Base-by-base conservation (phyloP, 768 basidiomycete species). In the Pisolithus microcarpus region DNA sequence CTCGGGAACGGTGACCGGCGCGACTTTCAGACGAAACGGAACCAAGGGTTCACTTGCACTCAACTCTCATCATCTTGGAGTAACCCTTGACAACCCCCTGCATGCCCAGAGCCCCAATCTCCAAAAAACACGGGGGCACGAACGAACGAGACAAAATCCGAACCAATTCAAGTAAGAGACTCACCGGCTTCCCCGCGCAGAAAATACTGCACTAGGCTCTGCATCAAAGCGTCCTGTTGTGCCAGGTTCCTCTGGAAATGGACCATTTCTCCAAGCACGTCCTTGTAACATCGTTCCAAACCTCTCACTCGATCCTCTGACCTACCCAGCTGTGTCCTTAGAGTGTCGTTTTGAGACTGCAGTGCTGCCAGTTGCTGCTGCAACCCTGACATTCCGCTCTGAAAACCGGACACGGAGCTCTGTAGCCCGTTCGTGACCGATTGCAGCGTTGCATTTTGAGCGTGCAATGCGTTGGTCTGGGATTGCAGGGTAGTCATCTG, bases 201-300 rank as follows among this genome's bases (percentile, higher is more conserved):
- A 66, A 89, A 86, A 70, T 88, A 89, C 52, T 84, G 81, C 58
- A 93, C 84, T 53, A 92, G 63, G 58, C 79, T 81, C 68, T 90
- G 85, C 80, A 90, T 84, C 49, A 91, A 65, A 38, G 80, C 81
- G 58, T 94, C 91, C 72, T 91, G 89, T 67, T 90, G 84, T 30
- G 85, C 86, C 80, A 84, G 80, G 57, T 79, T 81, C 53, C 79
- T 70, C 67, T 86, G 85, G 63, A 85, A 84, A 57, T 76, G 74
- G 60, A 84, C 82, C 75, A 87, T 80, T 66, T 87, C 85, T 56
- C 74, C 74, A 31, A 86, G 77, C 44, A 85, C 80, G 51, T 78
- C 79, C 63, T 83, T 79, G 65, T 86, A 85, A 59, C 80, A 80
- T 48, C 71, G 71, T 60, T 84, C 81, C 13, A 87, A 70, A 45